These are phyloP conservation scores for Eimeria brunetti DNA, from an alignment of 169 alveolate genomes.

Conservation along the genomic window DNA sequence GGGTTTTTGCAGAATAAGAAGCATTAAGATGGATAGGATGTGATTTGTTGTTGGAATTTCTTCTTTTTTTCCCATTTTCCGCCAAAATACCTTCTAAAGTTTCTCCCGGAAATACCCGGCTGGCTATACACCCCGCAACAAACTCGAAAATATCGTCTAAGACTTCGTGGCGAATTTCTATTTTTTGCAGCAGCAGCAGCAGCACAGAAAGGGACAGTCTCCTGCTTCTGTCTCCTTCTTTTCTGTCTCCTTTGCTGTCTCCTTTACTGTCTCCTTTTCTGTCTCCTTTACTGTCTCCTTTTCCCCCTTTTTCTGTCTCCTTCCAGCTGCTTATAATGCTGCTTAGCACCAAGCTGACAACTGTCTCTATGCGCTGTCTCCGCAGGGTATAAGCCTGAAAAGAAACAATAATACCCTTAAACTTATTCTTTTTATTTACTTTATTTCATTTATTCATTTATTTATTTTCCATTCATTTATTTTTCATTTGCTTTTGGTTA, in stretches of 20 bases:
- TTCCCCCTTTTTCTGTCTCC: too few relatives aligned
- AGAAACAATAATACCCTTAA: too few relatives aligned
- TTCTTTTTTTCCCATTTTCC: background rate
- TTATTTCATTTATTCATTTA: too few relatives aligned
- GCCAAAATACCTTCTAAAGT: background rate
- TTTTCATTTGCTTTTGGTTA: too few relatives aligned
- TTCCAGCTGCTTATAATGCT: background rate
- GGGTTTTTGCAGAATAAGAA: too few relatives aligned
- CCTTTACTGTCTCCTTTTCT: background rate
- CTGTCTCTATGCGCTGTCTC: background rate
- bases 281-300: too few relatives aligned
- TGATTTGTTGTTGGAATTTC: background rate
- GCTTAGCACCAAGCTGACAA: background rate
- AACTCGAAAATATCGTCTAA: background rate
- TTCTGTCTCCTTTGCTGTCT: background rate
- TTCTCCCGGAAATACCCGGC: background rate
- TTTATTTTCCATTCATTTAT: too few relatives aligned
- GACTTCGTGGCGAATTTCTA: conserved; percentile 23
- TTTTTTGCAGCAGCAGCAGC: conserved; percentile 25
- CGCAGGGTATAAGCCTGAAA: background rate
- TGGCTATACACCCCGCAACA: background rate
- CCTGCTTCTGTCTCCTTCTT: too few relatives aligned
- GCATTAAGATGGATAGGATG: too few relatives aligned
- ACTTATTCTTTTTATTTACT: too few relatives aligned
- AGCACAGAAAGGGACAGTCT: conserved; percentile 17